These are phyloP conservation scores for Sistotremastrum niveocremeum DNA, from an alignment of 768 basidiomycete genomes.

Conservation along the genomic window DNA sequence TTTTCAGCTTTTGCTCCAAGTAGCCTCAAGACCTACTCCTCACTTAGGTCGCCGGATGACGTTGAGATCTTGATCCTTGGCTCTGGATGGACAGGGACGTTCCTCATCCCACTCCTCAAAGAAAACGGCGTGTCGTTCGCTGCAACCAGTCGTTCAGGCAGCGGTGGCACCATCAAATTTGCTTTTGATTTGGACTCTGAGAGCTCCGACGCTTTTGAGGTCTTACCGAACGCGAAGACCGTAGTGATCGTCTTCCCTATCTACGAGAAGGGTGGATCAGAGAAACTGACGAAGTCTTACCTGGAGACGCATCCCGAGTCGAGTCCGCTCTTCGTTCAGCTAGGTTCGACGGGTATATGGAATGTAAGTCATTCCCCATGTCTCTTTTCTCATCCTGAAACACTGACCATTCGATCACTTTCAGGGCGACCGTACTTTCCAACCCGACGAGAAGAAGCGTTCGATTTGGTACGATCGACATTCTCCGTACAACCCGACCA, in stretches of 20 bases:
- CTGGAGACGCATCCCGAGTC: slow-evolving; percentile 18
- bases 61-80: slow-evolving; percentile 51
- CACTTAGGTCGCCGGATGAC: too few species aligned
- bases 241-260: slow-evolving; percentile 48
- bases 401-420: too few species aligned
- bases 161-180: slow-evolving; percentile 37
- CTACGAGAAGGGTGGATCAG: slow-evolving; percentile 28
- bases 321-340: slow-evolving; percentile 37
- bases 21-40: too few species aligned
- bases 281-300: slow-evolving; percentile 34
- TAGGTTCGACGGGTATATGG: slow-evolving; percentile 51
- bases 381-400: too few species aligned
- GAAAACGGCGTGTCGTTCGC: slow-evolving; percentile 28
- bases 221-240: slow-evolving; percentile 38
- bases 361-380: slow-evolving; percentile 26
- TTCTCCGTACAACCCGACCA: slow-evolving; percentile 26
- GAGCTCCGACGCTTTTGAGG: slow-evolving; percentile 28
- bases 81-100: slow-evolving; percentile 52
- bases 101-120: slow-evolving; percentile 41
- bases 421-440: slow-evolving; percentile 18
- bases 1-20: too few species aligned
- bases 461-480: slow-evolving; percentile 38
- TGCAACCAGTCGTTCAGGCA: slow-evolving; percentile 41
- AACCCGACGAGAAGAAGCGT: slow-evolving; percentile 4
- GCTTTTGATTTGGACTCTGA: slow-evolving; percentile 33